A percentile compares a stretch with the other conserved stretches of the same genome.
Evolutionary conservation across 441 rosid genomes (phyloP).

Genomic region (Euphorbia celastroides): DNA sequence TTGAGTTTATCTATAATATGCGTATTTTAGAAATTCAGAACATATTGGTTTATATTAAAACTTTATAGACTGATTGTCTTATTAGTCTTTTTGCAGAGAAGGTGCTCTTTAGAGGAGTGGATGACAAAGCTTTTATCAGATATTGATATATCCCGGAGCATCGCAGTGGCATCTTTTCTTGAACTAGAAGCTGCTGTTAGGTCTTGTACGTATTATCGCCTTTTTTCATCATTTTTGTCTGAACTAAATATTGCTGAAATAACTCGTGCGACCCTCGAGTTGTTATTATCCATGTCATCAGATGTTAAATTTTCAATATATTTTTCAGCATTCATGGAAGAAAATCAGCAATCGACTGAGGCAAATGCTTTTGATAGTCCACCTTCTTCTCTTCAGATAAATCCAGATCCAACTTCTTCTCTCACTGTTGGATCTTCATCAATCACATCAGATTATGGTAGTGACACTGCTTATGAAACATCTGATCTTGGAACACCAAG

Average conservation of each 20-base stretch:
- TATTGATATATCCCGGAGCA: constrained; percentile 86
- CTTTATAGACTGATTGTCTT: constrained; percentile 32
- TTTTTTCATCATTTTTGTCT: constrained; percentile 15
- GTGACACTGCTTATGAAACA: constrained; percentile 87
- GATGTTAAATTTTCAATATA: neutral
- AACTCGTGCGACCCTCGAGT: neutral
- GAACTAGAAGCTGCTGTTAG: constrained; percentile 98
- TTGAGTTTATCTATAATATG: neutral
- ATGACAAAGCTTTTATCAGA: constrained; percentile 90
- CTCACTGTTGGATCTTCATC: constrained; percentile 57
- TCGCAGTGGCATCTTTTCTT: constrained; percentile 85
- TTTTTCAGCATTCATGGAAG: constrained; percentile 81
- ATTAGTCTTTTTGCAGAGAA: constrained; percentile 75
- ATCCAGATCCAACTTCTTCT: constrained; percentile 45
- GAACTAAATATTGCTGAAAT: neutral
- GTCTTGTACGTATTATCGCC: constrained; percentile 63
- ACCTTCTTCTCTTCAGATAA: constrained; percentile 34
- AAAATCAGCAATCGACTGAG: constrained; percentile 43
- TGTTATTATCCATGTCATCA: neutral
- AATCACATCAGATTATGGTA: constrained; percentile 81
- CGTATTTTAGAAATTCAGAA: neutral
- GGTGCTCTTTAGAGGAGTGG: constrained; percentile 96
- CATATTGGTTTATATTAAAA: neutral
- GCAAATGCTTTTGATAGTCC: constrained; percentile 37
- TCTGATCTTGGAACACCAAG: constrained; percentile 90